These are phyloP conservation scores for Emericellopsis cladophorae DNA, from an alignment of 2,329 filamentous ascomycete genomes.

Conservation along the genomic window DNA sequence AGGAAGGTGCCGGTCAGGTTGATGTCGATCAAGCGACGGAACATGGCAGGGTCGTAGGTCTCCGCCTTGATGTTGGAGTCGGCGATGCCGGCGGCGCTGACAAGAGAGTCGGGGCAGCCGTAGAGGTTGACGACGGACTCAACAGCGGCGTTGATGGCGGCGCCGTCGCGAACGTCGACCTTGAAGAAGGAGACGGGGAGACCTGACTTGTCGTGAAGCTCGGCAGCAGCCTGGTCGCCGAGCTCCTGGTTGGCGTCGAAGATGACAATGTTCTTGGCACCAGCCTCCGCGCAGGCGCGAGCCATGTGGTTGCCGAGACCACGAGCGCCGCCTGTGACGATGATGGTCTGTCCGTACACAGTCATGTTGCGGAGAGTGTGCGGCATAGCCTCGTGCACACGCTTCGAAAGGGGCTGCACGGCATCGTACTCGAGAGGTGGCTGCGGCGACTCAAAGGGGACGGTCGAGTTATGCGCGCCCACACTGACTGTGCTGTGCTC, in stretches of 20 bases:
- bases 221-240: constrained; percentile 55
- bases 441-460: constrained; percentile 25
- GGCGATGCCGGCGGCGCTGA: constrained; percentile 71
- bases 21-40: constrained; percentile 69
- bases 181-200: constrained; percentile 67
- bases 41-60: constrained; percentile 63
- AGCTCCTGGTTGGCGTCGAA: constrained; percentile 68
- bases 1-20: constrained; percentile 72
- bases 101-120: constrained; percentile 60
- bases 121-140: constrained; percentile 52
- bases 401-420: constrained; percentile 37
- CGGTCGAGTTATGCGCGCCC: constrained; percentile 23
- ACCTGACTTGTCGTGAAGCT: constrained; percentile 60
- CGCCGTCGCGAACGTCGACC: constrained; percentile 63
- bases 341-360: constrained; percentile 56
- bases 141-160: constrained; percentile 57
- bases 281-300: constrained; percentile 62
- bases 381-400: constrained; percentile 43
- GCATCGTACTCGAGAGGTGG: constrained; percentile 30
- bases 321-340: constrained; percentile 64
- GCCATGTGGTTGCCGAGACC: constrained; percentile 73
- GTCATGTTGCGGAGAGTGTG: constrained; percentile 57
- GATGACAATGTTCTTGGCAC: constrained; percentile 60
- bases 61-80: constrained; percentile 78
- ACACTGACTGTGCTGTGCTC: constrained; percentile 46